Evolutionary conservation across 2,329 filamentous ascomycete genomes (phyloP), one percentile per base, ranked within the genome.

Genomic region (Colletotrichum simmondsii): DNA sequence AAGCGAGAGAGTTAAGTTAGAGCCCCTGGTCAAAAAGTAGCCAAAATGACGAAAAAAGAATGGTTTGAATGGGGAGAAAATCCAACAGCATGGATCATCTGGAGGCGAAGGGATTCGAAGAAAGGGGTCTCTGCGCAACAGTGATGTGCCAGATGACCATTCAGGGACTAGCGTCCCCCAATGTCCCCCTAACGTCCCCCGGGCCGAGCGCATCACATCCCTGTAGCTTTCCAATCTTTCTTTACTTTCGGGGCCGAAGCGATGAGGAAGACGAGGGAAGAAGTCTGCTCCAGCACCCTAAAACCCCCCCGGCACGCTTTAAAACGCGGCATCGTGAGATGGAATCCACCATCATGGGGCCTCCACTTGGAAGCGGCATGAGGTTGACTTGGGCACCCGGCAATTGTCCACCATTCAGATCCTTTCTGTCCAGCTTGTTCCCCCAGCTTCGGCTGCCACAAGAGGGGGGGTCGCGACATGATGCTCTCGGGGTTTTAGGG

Each of bases 71-170:
- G 58, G 22, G 52, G 52, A 53, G 28, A 52, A 28, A 22, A 30
- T 5, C 22, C 58, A 16, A 12, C 24, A 11, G 14, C 37, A 61
- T 42, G 59, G 37, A 30, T 30, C 30, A 11, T 5, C 59, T 65
- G 66, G 70, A 72, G 60, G 56, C 66, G 70, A 70, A 56, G 60
- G 66, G 56, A 58, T 26, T 53, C 69, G 52, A 68, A 35, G 35
- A 63, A 52, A 35, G 66, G 37, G 49, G 28, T 16, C 26, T 22
- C 32, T 67, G 56, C 63, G 35, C 42, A 35, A 52, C 46, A 42
- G 65, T 30, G 32, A 14, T 42, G 69, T 63, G 37, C 65, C 65
- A 72, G 69, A 22, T n/a, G 24, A 11, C 58, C 35, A 26, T 35
- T 64, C 42, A 24, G 11, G 32, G 68, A 16, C 56, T 71, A 71